These are phyloP conservation scores for Inga leiocalycina DNA, from an alignment of 306 rosid species.

Conservation along the genomic window DNA sequence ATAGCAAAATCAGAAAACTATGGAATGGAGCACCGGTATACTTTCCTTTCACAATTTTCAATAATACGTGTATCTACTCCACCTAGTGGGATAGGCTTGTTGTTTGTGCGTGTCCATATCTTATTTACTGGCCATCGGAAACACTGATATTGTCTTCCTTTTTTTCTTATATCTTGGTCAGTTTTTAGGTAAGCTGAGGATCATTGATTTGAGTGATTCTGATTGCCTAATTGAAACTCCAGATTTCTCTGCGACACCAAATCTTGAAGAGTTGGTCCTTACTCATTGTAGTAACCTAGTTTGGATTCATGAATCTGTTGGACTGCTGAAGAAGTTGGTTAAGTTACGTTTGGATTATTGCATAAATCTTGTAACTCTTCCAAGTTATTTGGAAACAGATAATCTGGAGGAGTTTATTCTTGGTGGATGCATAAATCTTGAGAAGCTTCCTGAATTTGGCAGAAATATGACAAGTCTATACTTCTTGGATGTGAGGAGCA, in stretches of 20 bases:
- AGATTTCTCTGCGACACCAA: background rate
- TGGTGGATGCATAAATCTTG: background rate
- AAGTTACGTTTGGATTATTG: background rate
- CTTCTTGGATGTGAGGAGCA: background rate
- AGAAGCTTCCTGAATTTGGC: background rate
- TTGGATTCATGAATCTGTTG: background rate
- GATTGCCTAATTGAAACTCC: background rate
- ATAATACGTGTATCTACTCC: background rate
- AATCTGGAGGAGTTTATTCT: background rate
- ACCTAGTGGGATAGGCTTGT: too few species aligned
- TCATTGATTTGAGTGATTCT: background rate
- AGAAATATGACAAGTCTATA: background rate
- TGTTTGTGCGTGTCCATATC: background rate
- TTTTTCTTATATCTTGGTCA: background rate
- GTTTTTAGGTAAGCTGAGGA: background rate
- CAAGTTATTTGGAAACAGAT: conserved; percentile 5
- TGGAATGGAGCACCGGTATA: conserved; percentile 7
- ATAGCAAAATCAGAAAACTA: conserved; percentile 7
- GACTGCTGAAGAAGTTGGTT: background rate
- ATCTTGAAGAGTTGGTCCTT: background rate
- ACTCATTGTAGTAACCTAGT: background rate
- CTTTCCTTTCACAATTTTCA: background rate
- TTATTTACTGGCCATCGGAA: background rate
- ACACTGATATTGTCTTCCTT: background rate
- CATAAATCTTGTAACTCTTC: background rate